Base-by-base conservation (phyloP, 768 basidiomycete species). In the Cystobasidium tubakii region DNA sequence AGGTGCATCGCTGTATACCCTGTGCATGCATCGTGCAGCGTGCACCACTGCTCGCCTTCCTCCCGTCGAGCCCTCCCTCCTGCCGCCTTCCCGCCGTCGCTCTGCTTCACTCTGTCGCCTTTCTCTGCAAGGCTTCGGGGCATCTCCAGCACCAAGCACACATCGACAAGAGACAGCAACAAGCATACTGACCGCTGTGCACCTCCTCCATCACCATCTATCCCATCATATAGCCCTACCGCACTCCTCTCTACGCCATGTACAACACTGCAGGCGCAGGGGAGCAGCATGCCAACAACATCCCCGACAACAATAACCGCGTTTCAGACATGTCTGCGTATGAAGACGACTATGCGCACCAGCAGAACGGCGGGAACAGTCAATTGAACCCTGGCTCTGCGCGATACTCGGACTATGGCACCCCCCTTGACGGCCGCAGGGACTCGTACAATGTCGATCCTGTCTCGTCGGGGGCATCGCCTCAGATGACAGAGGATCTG, bases 401-500 rank as follows among this genome's bases (percentile, higher is more conserved):
- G 25, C 33, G 34, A 10, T 34, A 65, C n/a, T 27, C 63, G 17
- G 33, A 65, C 63, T 34, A 65, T 42, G 63, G 34, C 17, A 44
- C 43, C 19, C 63, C 33, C 23, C 9, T 43, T 3, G 66, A 67
- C 36, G 23, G 43, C 19, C 42, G 66, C 2, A 4, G 66, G 19
- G 66, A 53, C 15, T 67, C 66, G 42, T 31, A 31, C 57, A 50
- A 67, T 53, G 43, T 53, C 66, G 66, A 67, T 31, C 39, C 43
- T 25, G 29, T 10, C 12, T 10, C 66, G 1, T 23, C 23, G 6
- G 29, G 43, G 13, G 29, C 42, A 23, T 29, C 25, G 31, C 57
- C 57, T 27, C 29, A 46, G 13, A 67, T 67, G 66, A 46, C 9
- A 19, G 66, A 67, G 23, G 66, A 67, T 42, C 44, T 67, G 17